Conservation (phyloP, 2,329 filamentous ascomycete genomes). For the Alternaria incomplexa region DNA sequence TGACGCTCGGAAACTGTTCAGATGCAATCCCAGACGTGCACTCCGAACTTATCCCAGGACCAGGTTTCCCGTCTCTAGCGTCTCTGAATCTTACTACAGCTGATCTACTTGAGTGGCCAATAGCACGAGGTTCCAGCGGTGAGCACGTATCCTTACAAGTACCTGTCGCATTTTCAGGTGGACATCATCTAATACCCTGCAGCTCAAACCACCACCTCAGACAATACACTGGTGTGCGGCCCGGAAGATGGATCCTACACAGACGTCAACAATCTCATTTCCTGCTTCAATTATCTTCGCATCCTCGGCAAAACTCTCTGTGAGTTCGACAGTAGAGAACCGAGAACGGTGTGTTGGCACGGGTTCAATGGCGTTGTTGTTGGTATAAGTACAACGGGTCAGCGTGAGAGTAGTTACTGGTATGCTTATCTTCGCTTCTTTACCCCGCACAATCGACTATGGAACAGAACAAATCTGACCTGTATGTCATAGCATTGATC, state of each 20-base stretch:
- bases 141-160: background rate
- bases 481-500: background rate
- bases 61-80: slow-evolving; percentile 9
- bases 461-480: background rate
- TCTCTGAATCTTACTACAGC: slow-evolving; percentile 11
- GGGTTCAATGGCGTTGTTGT: background rate
- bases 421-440: background rate
- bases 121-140: background rate
- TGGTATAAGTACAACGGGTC: background rate
- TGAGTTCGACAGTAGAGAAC: slow-evolving; percentile 1
- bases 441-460: background rate
- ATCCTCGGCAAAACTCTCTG: slow-evolving; percentile 10
- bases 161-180: background rate
- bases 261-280: slow-evolving; percentile 14
- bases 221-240: slow-evolving; percentile 2
- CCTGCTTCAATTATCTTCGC: slow-evolving; percentile 17
- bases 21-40: background rate
- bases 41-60: background rate
- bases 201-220: background rate
- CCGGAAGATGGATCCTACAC: slow-evolving; percentile 13
- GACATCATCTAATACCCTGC: background rate
- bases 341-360: background rate
- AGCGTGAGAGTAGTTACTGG: slow-evolving; percentile 1
- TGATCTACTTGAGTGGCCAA: slow-evolving; percentile 3
- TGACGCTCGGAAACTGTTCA: background rate